phyloP scores from a whole-genome alignment of 2,329 filamentous ascomycete genomes.

The Diatrype stigma region DNA sequence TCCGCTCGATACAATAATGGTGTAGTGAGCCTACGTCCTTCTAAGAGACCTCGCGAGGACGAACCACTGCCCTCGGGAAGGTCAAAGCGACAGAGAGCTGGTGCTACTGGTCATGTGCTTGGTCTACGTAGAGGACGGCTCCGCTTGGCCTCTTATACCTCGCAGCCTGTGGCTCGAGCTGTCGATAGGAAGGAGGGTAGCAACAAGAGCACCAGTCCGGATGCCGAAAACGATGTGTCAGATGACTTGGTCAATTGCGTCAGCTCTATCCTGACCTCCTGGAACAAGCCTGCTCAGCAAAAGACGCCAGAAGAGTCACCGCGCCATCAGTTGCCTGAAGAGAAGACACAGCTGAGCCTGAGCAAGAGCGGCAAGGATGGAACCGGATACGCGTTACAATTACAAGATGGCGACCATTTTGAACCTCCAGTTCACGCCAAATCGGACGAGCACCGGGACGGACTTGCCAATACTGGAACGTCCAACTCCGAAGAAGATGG shows the following conservation, averaged over 20 bases:
- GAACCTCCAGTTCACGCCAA: background rate
- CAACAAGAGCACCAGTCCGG: background rate
- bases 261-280: background rate
- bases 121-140: too few species aligned
- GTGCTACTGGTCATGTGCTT: too few species aligned
- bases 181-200: background rate
- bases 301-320: background rate
- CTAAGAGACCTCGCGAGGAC: background rate
- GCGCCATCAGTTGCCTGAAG: background rate
- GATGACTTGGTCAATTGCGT: background rate
- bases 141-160: background rate
- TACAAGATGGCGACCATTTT: too few species aligned
- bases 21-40: constrained; percentile 1
- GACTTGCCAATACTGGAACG: background rate
- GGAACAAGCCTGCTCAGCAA: background rate
- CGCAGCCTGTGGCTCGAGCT: background rate
- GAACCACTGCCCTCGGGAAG: background rate
- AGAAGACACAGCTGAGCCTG: background rate
- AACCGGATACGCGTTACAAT: too few species aligned
- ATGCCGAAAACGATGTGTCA: background rate
- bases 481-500: background rate
- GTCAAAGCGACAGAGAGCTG: background rate
- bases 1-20: constrained; percentile 13
- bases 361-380: too few species aligned
- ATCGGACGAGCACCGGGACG: background rate